Conservation (phyloP, 2,329 filamentous ascomycete species). For the Clarireedia monteithiana region DNA sequence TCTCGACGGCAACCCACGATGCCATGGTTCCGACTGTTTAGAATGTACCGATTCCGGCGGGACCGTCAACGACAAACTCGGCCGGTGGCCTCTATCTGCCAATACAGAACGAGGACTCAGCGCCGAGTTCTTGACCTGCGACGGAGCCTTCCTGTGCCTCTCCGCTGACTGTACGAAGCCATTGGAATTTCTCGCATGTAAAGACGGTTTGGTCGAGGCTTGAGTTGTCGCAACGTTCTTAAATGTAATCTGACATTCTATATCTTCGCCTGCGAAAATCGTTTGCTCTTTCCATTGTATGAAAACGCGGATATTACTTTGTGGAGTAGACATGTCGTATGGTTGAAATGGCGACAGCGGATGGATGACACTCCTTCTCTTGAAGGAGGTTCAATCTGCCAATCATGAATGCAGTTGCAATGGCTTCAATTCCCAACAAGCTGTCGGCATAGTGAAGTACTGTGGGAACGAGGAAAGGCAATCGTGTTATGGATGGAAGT, state of each 20-base stretch:
- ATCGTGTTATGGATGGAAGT: too few species aligned
- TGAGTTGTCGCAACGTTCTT: conserved; percentile 57
- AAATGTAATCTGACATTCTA: conserved; percentile 94
- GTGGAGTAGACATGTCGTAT: conserved; percentile 33
- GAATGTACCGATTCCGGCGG: conserved; percentile 30
- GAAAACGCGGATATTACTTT: conserved; percentile 84
- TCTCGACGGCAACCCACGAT: conserved; percentile 13
- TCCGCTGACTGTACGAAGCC: conserved; percentile 20
- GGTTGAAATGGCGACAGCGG: conserved; percentile 9
- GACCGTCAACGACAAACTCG: conserved; percentile 57
- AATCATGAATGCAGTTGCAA: conserved; percentile 28
- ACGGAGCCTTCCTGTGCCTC: conserved; percentile 25
- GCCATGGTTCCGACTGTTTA: conserved; percentile 18
- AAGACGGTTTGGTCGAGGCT: conserved; percentile 17
- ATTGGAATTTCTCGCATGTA: conserved; percentile 22
- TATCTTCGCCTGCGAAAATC: conserved; percentile 92
- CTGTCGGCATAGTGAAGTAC: conserved; percentile 22
- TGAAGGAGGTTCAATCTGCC: conserved; percentile 25
- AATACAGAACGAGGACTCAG: conserved; percentile 38
- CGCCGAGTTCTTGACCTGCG: conserved; percentile 34
- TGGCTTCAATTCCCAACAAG: conserved; percentile 9
- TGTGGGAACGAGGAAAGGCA: neutral
- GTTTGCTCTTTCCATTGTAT: conserved; percentile 91
- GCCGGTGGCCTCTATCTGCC: conserved; percentile 51
- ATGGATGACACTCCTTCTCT: conserved; percentile 20